phyloP scores from a whole-genome alignment of 2,329 filamentous ascomycete genomes.

The Aphanoascus verrucosus region DNA sequence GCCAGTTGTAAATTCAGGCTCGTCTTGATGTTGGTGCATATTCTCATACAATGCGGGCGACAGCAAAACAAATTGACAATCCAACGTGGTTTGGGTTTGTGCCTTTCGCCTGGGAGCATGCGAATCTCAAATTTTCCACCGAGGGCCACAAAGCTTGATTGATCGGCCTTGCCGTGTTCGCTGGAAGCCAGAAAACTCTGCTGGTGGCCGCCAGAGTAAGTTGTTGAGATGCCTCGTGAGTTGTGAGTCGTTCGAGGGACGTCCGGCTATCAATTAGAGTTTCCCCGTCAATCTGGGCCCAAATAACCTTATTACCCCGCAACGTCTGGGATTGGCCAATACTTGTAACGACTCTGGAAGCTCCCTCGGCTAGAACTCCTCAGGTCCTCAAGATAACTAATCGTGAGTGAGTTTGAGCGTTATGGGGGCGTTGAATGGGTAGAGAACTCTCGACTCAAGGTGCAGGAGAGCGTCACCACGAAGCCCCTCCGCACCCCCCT shows the following conservation, averaged over 20 bases:
- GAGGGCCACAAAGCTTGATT: not conserved
- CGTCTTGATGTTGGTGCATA: no score
- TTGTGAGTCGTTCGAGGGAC: not conserved
- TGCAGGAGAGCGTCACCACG: no score
- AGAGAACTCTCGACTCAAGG: not conserved
- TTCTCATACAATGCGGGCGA: no score
- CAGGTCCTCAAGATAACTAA: not conserved
- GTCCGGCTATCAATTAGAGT: not conserved
- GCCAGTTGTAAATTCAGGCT: no score
- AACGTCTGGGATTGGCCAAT: not conserved
- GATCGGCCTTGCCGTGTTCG: not conserved
- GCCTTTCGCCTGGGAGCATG: not conserved
- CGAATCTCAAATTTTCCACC: not conserved
- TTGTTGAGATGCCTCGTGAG: not conserved
- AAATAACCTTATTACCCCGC: conserved; percentile 10
- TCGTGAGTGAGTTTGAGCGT: not conserved
- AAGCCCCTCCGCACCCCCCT: no score
- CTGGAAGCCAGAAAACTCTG: not conserved
- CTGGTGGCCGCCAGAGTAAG: not conserved
- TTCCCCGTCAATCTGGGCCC: not conserved
- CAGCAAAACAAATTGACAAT: not conserved
- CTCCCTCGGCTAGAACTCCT: not conserved
- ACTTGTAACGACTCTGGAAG: no score
- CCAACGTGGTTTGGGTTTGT: not conserved
- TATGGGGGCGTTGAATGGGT: not conserved